A percentile compares a stretch with the other conserved stretches of the same genome.
Conservation (phyloP, 2,329 filamentous ascomycete genomes). For the Fusarium oligoseptatum region DNA sequence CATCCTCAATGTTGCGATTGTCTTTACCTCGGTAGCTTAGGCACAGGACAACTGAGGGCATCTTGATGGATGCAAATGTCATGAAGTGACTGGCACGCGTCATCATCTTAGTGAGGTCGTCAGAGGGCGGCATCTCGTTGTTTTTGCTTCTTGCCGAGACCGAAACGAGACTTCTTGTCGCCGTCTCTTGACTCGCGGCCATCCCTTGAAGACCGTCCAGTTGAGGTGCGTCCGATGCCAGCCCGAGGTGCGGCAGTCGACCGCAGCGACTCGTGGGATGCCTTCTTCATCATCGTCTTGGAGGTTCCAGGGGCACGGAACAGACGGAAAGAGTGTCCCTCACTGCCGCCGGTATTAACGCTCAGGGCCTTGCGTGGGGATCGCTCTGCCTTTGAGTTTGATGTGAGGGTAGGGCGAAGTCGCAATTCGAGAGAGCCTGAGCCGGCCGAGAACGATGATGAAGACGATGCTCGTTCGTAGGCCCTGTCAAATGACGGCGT, state of each 20-base stretch:
- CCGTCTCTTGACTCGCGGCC: slow-evolving; percentile 52
- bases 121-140: slow-evolving; percentile 75
- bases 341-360: slow-evolving; percentile 60
- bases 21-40: slow-evolving; percentile 97
- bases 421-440: slow-evolving; percentile 84
- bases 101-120: slow-evolving; percentile 98
- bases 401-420: slow-evolving; percentile 83
- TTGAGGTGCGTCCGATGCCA: slow-evolving; percentile 59
- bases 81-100: slow-evolving; percentile 95
- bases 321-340: slow-evolving; percentile 65
- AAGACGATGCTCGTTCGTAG: slow-evolving; percentile 58
- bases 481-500: slow-evolving; percentile 60
- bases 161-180: slow-evolving; percentile 70
- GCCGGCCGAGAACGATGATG: slow-evolving; percentile 68
- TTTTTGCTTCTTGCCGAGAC: slow-evolving; percentile 62
- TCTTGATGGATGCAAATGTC: slow-evolving; percentile 95
- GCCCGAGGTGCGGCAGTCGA: slow-evolving; percentile 58
- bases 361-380: slow-evolving; percentile 62
- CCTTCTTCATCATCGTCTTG: slow-evolving; percentile 64
- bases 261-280: slow-evolving; percentile 69
- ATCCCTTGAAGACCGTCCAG: slow-evolving; percentile 59
- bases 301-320: slow-evolving; percentile 61
- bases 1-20: slow-evolving; percentile 94
- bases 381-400: slow-evolving; percentile 57
- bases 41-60: slow-evolving; percentile 94